Evolutionary conservation across 2,329 filamentous ascomycete genomes (phyloP).

Genomic region (Verticillium nubilum): DNA sequence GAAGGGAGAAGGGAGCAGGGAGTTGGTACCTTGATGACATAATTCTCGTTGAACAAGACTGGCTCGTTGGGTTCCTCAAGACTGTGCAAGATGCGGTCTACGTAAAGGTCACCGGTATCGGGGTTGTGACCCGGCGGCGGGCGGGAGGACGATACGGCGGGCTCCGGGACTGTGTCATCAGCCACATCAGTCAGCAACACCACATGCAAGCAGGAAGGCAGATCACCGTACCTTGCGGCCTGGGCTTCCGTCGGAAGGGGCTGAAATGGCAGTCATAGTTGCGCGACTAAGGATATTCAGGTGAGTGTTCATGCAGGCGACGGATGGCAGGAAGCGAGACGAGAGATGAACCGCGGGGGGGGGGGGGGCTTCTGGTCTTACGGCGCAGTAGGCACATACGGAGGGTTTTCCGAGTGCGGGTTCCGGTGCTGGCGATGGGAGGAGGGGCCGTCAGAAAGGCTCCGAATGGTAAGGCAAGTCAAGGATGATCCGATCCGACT

Average conservation of each 20-base stretch:
- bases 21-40: neutral
- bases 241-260: neutral
- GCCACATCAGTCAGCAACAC: neutral
- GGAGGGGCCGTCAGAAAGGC: neutral
- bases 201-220: no score
- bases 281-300: neutral
- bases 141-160: neutral
- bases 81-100: conserved; percentile 2
- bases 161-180: neutral
- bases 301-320: neutral
- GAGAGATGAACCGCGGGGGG: no score
- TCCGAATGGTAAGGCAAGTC: no score
- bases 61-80: neutral
- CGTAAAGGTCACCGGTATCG: neutral
- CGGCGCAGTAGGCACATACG: neutral
- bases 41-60: neutral
- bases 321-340: neutral
- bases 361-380: neutral
- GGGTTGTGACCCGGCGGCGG: neutral
- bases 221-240: neutral
- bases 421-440: neutral
- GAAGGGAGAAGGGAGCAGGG: no score
- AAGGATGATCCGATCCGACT: neutral
- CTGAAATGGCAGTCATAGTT: conserved; percentile 3
- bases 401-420: neutral